phyloP scores from a whole-genome alignment of 176 grass and related monocot species.

The Puccinellia tenuiflora region DNA sequence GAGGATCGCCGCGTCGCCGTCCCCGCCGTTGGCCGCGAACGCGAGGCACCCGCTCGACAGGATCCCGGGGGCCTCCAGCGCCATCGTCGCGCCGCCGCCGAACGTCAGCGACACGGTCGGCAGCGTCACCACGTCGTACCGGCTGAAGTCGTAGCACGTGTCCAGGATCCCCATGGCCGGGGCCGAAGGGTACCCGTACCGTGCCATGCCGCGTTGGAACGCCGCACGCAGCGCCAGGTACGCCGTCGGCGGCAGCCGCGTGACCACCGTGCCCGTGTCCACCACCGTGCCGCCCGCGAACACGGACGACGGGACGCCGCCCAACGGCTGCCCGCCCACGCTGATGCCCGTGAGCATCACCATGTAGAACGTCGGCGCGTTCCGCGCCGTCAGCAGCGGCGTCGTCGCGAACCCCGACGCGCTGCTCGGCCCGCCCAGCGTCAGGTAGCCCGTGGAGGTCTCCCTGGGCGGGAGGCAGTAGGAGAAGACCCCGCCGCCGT shows the following conservation, averaged over 20 bases:
- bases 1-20: conserved; percentile 43
- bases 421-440: conserved; percentile 33
- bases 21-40: conserved; percentile 53
- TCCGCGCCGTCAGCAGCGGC: conserved; percentile 43
- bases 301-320: conserved; percentile 21
- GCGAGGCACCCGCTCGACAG: conserved; percentile 78
- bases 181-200: conserved; percentile 43
- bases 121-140: conserved; percentile 37
- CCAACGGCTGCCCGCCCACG: conserved; percentile 52
- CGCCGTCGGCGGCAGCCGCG: conserved; percentile 54
- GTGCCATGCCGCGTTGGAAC: conserved; percentile 43
- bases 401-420: conserved; percentile 37
- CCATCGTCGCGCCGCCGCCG: conserved; percentile 24
- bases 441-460: conserved; percentile 52
- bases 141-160: conserved; percentile 72
- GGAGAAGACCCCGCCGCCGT: conserved; percentile 67
- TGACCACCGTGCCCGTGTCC: conserved; percentile 86
- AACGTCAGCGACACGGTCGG: conserved; percentile 54
- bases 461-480: conserved; percentile 76
- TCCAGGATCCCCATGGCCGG: conserved; percentile 43
- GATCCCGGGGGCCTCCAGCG: conserved; percentile 48
- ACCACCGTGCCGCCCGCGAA: conserved; percentile 63
- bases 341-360: conserved; percentile 53
- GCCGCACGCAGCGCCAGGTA: conserved; percentile 71
- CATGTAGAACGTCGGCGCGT: conserved; percentile 58